Evolutionary conservation across 2,329 filamentous ascomycete genomes (phyloP).

Genomic region (Tolypocladium cylindrosporum): DNA sequence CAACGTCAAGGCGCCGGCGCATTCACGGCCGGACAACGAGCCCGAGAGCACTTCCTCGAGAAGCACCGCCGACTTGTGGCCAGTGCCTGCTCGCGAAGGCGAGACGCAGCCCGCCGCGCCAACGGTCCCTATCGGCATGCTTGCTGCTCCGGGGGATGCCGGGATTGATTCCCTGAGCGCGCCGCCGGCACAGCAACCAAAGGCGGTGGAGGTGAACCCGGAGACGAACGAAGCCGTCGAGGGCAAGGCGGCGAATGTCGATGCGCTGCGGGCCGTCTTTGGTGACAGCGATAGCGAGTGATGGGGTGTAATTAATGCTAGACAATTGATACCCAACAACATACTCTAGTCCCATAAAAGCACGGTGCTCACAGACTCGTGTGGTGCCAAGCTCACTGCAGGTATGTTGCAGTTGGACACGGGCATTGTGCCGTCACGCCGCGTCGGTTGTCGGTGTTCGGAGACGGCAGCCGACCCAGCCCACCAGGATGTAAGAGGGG

Average conservation of each 20-base stretch:
- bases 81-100: not conserved
- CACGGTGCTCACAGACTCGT: not conserved
- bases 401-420: too few species aligned
- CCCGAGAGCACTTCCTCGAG: conserved; percentile 15
- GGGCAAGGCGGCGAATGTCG: conserved; percentile 62
- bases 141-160: not conserved
- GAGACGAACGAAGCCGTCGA: conserved; percentile 62
- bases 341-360: not conserved
- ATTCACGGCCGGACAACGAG: conserved; percentile 46
- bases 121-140: not conserved
- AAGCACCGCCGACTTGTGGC: not conserved
- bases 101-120: not conserved
- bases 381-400: not conserved
- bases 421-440: too few species aligned
- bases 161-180: not conserved
- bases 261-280: conserved; percentile 87
- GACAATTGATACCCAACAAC: not conserved
- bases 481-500: not conserved
- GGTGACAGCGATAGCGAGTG: conserved; percentile 69
- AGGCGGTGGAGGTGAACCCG: conserved; percentile 44
- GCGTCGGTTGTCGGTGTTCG: not conserved
- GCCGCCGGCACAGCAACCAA: not conserved
- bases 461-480: not conserved
- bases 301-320: not conserved
- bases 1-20: conserved; percentile 67